These are phyloP conservation scores for Hypoxylon cercidicola DNA, from an alignment of 495 filamentous ascomycete species.

Conservation along the genomic window DNA sequence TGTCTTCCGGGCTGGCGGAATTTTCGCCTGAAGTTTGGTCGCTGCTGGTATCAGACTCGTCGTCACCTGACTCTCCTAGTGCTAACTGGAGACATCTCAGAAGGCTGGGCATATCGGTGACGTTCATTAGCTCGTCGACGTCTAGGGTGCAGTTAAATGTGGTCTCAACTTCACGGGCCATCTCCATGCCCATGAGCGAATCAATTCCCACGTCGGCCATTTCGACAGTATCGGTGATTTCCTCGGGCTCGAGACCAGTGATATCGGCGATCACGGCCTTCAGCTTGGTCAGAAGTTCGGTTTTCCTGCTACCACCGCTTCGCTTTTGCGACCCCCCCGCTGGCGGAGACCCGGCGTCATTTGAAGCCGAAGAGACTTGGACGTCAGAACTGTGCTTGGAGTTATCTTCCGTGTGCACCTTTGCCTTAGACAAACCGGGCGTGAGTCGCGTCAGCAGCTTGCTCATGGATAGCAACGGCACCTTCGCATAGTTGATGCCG, in stretches of 20 bases:
- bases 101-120: slow-evolving; percentile 7
- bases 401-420: background rate
- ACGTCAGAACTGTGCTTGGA: background rate
- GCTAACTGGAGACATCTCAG: slow-evolving; percentile 1
- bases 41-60: background rate
- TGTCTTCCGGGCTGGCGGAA: slow-evolving; percentile 7
- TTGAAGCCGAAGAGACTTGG: background rate
- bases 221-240: slow-evolving; percentile 51
- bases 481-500: slow-evolving; percentile 55
- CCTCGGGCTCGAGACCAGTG: slow-evolving; percentile 55
- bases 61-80: slow-evolving; percentile 11
- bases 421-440: background rate
- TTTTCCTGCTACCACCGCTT: background rate
- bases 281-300: slow-evolving; percentile 10
- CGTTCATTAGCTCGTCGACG: slow-evolving; percentile 10
- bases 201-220: slow-evolving; percentile 65
- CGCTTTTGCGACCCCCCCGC: background rate
- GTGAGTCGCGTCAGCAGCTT: slow-evolving; percentile 34
- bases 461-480: slow-evolving; percentile 49
- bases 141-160: slow-evolving; percentile 51
- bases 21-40: slow-evolving; percentile 10
- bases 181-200: slow-evolving; percentile 66
- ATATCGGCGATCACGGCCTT: slow-evolving; percentile 46
- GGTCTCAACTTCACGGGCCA: slow-evolving; percentile 59
- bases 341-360: background rate